Conservation (phyloP, 345 rosid genomes). For the Melaleuca quinquenervia region DNA sequence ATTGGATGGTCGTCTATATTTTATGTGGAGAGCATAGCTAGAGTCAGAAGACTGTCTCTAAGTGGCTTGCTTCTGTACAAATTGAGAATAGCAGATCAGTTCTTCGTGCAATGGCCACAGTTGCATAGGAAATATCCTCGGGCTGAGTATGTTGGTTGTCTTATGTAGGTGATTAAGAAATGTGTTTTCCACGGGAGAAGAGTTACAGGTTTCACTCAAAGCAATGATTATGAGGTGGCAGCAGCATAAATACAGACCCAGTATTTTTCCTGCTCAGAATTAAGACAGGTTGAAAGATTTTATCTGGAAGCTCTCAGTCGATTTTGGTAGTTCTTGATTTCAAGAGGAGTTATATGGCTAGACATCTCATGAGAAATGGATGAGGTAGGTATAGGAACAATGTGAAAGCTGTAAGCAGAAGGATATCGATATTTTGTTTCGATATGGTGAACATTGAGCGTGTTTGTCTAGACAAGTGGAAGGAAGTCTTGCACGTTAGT, state of each 20-base stretch:
- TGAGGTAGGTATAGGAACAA: neutral
- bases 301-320: neutral
- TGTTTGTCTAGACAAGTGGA: too few species aligned
- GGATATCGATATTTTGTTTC: neutral
- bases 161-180: constrained; percentile 41
- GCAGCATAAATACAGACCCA: neutral
- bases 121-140: constrained; percentile 55
- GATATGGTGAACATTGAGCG: neutral
- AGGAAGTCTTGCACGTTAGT: neutral
- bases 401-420: neutral
- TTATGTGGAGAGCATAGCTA: constrained; percentile 91
- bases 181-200: neutral
- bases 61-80: constrained; percentile 86
- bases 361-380: neutral
- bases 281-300: neutral
- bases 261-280: neutral
- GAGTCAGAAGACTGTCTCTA: constrained; percentile 78
- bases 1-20: constrained; percentile 78
- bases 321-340: neutral
- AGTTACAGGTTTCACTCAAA: neutral
- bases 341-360: neutral
- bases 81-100: constrained; percentile 65
- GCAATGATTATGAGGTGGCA: neutral
- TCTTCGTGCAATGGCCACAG: constrained; percentile 93
- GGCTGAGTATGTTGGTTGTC: constrained; percentile 69